Percentiles rank a stretch among this genome's conserved stretches.
Conservation (phyloP, 768 basidiomycete genomes). For the Kwoniella sp. region DNA sequence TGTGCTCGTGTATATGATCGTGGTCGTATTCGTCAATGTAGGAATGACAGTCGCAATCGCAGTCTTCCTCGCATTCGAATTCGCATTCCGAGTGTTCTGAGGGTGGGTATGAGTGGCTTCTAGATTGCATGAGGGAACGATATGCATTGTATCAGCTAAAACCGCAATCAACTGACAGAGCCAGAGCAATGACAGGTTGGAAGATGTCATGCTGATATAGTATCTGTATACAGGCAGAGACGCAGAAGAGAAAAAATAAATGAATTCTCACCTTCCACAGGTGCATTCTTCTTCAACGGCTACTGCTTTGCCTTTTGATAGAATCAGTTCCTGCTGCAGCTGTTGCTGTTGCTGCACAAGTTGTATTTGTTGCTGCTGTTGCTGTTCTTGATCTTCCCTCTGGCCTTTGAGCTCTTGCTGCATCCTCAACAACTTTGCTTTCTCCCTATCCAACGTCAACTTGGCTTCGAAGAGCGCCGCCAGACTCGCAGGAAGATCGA, state of each 20-base stretch:
- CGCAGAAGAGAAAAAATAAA: not conserved
- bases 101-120: constrained; percentile 25
- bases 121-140: constrained; percentile 11
- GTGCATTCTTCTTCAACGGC: constrained; percentile 41
- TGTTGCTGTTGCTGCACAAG: constrained; percentile 7
- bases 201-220: too few species aligned
- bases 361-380: not conserved
- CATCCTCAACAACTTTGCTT: constrained; percentile 51
- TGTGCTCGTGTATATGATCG: constrained; percentile 26
- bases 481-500: constrained; percentile 49
- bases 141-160: too few species aligned
- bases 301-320: constrained; percentile 19
- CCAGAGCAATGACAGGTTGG: too few species aligned
- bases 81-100: constrained; percentile 38
- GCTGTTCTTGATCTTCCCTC: constrained; percentile 20
- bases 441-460: constrained; percentile 50
- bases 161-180: not conserved
- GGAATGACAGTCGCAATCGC: constrained; percentile 34
- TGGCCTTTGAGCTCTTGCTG: constrained; percentile 52
- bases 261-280: constrained; percentile 33
- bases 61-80: constrained; percentile 41
- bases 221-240: too few species aligned
- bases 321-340: not conserved
- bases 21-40: constrained; percentile 29
- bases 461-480: constrained; percentile 54